These are phyloP conservation scores for Fusarium anguioides DNA, from an alignment of 2,329 filamentous ascomycete genomes.

Conservation along the genomic window DNA sequence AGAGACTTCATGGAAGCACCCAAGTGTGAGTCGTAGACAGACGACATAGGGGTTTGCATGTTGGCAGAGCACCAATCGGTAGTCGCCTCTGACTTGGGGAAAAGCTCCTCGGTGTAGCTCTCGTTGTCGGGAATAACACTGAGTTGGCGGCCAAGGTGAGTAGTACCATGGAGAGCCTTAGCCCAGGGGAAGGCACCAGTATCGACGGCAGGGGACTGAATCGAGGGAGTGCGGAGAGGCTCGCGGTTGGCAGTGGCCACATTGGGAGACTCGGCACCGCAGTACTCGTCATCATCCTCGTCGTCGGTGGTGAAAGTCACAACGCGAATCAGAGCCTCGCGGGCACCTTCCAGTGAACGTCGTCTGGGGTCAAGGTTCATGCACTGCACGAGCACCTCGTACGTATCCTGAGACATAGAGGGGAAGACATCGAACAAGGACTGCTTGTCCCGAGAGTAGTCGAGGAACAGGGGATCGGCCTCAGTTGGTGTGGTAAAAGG, in stretches of 20 bases:
- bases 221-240: constrained; percentile 92
- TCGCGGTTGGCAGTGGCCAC: constrained; percentile 91
- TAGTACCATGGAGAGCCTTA: constrained; percentile 83
- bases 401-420: constrained; percentile 98
- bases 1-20: constrained; percentile 84
- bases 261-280: constrained; percentile 79
- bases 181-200: constrained; percentile 93
- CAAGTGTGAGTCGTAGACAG: constrained; percentile 84
- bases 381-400: constrained; percentile 89
- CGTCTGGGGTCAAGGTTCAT: constrained; percentile 91
- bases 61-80: constrained; percentile 84
- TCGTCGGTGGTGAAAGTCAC: constrained; percentile 95
- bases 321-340: constrained; percentile 80
- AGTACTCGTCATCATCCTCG: constrained; percentile 93
- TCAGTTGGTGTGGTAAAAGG: constrained; percentile 92
- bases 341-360: constrained; percentile 82
- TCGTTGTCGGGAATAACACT: constrained; percentile 86
- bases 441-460: constrained; percentile 93
- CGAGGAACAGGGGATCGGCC: constrained; percentile 91
- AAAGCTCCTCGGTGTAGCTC: constrained; percentile 86
- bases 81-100: constrained; percentile 78
- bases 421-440: constrained; percentile 98
- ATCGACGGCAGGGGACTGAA: constrained; percentile 86
- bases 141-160: constrained; percentile 81
- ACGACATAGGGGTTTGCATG: constrained; percentile 81